These are phyloP conservation scores for Umbelopsis ramanniana DNA, from an alignment of 192 early-diverging fungal genomes.

Conservation along the genomic window DNA sequence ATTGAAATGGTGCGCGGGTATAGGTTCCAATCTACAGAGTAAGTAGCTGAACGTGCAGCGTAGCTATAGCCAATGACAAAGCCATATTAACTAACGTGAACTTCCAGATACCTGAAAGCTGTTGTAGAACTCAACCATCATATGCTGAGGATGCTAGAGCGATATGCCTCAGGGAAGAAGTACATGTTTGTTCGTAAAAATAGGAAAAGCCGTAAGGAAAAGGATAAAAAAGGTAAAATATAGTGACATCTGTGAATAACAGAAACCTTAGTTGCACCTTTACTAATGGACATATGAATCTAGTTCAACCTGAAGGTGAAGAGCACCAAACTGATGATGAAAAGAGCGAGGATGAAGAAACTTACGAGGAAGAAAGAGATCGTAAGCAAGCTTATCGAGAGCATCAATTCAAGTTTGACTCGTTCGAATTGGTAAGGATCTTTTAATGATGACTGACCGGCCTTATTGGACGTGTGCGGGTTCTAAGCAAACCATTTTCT, in stretches of 20 bases:
- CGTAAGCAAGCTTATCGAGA: slow-evolving; percentile 46
- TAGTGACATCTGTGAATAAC: neutral
- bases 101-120: slow-evolving; percentile 57
- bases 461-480: neutral
- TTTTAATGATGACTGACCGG: neutral
- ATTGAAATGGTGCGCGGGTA: slow-evolving; percentile 52
- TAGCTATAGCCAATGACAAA: neutral
- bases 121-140: slow-evolving; percentile 61
- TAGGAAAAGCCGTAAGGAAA: slow-evolving; percentile 39
- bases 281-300: neutral
- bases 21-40: slow-evolving; percentile 50
- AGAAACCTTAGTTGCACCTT: too few relatives aligned
- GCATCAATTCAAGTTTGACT: slow-evolving; percentile 54
- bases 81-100: neutral
- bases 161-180: slow-evolving; percentile 56
- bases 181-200: slow-evolving; percentile 51
- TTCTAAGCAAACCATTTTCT: neutral
- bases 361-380: slow-evolving; percentile 37
- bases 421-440: slow-evolving; percentile 46
- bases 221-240: slow-evolving; percentile 17
- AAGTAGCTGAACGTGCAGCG: neutral
- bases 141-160: slow-evolving; percentile 66
- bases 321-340: slow-evolving; percentile 20
- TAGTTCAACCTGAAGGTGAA: neutral
- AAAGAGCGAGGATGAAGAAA: slow-evolving; percentile 21